phyloP scores from a whole-genome alignment of 345 rosid species.

The Pelargonium nanum region DNA sequence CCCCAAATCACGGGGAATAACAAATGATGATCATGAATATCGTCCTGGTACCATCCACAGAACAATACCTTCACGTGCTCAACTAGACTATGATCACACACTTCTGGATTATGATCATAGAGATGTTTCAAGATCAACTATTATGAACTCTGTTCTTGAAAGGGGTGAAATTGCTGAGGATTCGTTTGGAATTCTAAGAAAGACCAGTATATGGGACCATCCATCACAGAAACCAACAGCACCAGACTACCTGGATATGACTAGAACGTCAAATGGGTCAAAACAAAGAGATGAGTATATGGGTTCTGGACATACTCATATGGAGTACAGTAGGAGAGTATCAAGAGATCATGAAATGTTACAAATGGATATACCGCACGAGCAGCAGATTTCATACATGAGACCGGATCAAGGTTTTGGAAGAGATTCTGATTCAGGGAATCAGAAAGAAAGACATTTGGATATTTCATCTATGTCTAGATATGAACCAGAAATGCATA shows the following conservation, averaged over 20 bases:
- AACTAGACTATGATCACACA: conserved; percentile 21
- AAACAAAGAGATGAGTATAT: conserved; percentile 10
- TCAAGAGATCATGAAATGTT: conserved; percentile 19
- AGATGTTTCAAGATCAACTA: conserved; percentile 23
- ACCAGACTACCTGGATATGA: conserved; percentile 21
- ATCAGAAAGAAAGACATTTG: conserved; percentile 23
- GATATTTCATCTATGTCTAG: conserved; percentile 14
- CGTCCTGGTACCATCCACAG: conserved; percentile 20
- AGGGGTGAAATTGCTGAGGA: conserved; percentile 18
- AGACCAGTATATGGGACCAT: conserved; percentile 19
- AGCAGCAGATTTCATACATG: conserved; percentile 22
- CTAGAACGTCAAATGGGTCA: conserved; percentile 22
- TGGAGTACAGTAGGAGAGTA: conserved; percentile 23
- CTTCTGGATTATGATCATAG: conserved; percentile 18
- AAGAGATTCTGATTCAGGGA: conserved; percentile 27
- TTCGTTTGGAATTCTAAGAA: conserved; percentile 22
- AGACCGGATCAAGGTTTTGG: conserved; percentile 33
- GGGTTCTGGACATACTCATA: conserved; percentile 1
- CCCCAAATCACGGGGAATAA: conserved; percentile 19
- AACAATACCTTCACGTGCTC: conserved; percentile 20
- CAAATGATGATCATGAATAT: conserved; percentile 22
- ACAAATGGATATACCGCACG: too few relatives aligned
- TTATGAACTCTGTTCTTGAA: conserved; percentile 18
- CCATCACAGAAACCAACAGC: conserved; percentile 16
- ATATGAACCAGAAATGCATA: conserved; percentile 20